Conservation (phyloP, 176 grass and related monocot genomes). For the bread wheat (Triticum aestivum) region IWGSC_CS_RefSeq_v2.1 NC_057803.1:38798746-38799245, state of each 20-base stretch:
- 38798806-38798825: background rate
- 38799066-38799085: background rate
- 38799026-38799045: background rate
- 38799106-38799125: background rate
- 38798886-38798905: background rate
- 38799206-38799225: background rate
- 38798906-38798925: background rate
- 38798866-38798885: conserved; percentile 18
- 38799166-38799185: background rate
- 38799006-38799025: background rate
- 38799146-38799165: background rate
- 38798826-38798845: background rate
- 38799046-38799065: background rate
- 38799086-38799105: no score
- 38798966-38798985: background rate
- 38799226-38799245: background rate
- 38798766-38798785: background rate
- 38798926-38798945: background rate
- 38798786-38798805: background rate
- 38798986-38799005: background rate
- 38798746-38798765: background rate
- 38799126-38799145: conserved; percentile 3
- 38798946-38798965: conserved; percentile 9
- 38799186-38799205: background rate
- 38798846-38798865: background rate